Conservation (phyloP, 768 basidiomycete genomes). For the Daedalea quercina region DNA sequence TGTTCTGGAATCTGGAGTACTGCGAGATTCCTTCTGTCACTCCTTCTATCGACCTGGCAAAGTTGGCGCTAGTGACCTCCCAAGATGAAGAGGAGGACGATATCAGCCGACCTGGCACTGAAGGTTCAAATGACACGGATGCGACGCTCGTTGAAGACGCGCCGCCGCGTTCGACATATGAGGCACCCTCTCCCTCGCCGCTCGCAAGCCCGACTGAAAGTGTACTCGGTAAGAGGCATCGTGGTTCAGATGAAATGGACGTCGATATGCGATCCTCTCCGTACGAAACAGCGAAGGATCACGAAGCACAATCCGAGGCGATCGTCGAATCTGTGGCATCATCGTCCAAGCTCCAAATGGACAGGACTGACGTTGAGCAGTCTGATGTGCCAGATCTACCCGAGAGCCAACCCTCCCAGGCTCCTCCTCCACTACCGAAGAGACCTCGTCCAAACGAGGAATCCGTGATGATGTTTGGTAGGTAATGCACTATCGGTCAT, state of each 20-base stretch:
- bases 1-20: conserved; percentile 74
- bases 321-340: conserved; percentile 23
- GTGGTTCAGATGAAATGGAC: conserved; percentile 34
- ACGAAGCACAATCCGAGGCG: conserved; percentile 6
- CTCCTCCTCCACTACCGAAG: conserved; percentile 52
- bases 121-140: conserved; percentile 82
- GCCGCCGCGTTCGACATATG: conserved; percentile 26
- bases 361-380: conserved; percentile 18
- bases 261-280: conserved; percentile 33
- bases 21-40: conserved; percentile 64
- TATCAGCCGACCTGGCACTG: conserved; percentile 65
- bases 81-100: conserved; percentile 83
- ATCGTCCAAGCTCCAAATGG: conserved; percentile 15
- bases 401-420: conserved; percentile 26
- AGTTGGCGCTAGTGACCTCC: conserved; percentile 85
- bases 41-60: conserved; percentile 81
- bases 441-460: conserved; percentile 49
- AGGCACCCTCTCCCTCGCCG: conserved; percentile 23
- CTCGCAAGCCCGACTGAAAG: conserved; percentile 20
- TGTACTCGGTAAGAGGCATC: conserved; percentile 64
- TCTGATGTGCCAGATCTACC: conserved; percentile 22
- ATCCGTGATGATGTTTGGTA: conserved; percentile 89
- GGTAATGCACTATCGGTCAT: conserved; percentile 13
- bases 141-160: conserved; percentile 83
- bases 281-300: conserved; percentile 3